phyloP scores from a whole-genome alignment of 768 basidiomycete genomes.

The Tulasnella sp. region DNA sequence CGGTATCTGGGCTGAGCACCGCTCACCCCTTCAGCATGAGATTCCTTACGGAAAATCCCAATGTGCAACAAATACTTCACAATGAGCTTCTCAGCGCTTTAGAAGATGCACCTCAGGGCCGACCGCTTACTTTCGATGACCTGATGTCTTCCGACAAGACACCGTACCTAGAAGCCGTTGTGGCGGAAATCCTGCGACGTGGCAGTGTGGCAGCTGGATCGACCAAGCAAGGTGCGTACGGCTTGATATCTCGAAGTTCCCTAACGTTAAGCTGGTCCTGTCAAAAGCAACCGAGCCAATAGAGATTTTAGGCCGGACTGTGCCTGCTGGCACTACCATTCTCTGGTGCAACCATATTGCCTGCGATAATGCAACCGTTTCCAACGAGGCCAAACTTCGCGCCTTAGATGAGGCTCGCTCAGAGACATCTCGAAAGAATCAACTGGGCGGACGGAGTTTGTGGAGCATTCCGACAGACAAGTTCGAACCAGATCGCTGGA shows the following conservation, averaged over 20 bases:
- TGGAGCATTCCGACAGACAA: not conserved
- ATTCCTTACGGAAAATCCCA: conserved; percentile 6
- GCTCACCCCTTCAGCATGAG: not conserved
- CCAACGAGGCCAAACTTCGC: not conserved
- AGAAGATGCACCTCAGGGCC: not conserved
- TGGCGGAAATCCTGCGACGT: not conserved
- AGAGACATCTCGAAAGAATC: not conserved
- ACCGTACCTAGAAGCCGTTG: conserved; percentile 23
- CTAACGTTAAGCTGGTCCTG: not conserved
- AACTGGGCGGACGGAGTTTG: not conserved
- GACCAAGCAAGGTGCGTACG: not conserved
- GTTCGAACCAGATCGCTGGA: conserved; percentile 20
- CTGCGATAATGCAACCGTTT: not conserved
- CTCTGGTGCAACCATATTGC: not conserved
- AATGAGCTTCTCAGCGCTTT: not conserved
- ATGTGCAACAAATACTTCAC: not conserved
- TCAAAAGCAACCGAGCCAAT: not conserved
- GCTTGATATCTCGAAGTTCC: not conserved
- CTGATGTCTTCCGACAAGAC: not conserved
- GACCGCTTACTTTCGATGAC: conserved; percentile 16
- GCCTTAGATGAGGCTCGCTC: not conserved
- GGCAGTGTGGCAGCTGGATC: not conserved
- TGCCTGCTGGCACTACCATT: not conserved
- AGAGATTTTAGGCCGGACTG: not conserved
- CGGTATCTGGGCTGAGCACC: not conserved